A percentile compares a stretch with the other conserved stretches of the same genome.
phyloP scores from a whole-genome alignment of 2,329 filamentous ascomycete species.

The Celoporthe dispersa region DNA sequence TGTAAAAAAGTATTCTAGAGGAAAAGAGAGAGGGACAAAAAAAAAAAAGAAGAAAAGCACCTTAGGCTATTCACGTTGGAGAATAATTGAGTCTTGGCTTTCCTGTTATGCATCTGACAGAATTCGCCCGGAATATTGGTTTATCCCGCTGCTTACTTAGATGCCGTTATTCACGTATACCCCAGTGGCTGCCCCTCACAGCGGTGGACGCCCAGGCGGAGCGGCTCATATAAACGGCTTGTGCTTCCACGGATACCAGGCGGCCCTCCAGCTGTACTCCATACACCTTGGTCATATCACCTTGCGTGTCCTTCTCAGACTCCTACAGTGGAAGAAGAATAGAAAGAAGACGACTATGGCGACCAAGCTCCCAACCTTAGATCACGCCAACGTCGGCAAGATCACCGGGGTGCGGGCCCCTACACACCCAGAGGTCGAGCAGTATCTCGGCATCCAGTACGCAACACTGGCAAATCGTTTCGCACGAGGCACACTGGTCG shows the following conservation, averaged over 20 bases:
- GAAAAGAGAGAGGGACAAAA: no score
- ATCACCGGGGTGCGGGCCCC: conserved; percentile 17
- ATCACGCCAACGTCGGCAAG: conserved; percentile 19
- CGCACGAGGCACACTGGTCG: conserved; percentile 26
- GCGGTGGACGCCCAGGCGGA: neutral
- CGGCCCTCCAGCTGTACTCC: neutral
- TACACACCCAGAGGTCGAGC: conserved; percentile 27
- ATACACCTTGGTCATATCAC: neutral
- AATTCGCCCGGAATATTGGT: neutral
- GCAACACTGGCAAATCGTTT: conserved; percentile 32
- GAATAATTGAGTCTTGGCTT: neutral
- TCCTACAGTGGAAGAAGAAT: neutral
- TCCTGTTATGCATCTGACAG: neutral
- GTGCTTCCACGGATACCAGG: neutral
- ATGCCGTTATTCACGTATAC: neutral
- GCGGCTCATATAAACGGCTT: neutral
- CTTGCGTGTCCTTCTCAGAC: neutral
- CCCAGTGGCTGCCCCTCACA: neutral
- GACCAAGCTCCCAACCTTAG: conserved; percentile 2
- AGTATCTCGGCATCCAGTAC: conserved; percentile 35
- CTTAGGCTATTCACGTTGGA: no score
- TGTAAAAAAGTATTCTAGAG: neutral
- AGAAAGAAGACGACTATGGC: conserved; percentile 1
- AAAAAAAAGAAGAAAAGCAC: no score
- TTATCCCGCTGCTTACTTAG: neutral